Evolutionary conservation across 331 rosid species (phyloP).

Genomic region (Pyrus hybrid): DNA sequence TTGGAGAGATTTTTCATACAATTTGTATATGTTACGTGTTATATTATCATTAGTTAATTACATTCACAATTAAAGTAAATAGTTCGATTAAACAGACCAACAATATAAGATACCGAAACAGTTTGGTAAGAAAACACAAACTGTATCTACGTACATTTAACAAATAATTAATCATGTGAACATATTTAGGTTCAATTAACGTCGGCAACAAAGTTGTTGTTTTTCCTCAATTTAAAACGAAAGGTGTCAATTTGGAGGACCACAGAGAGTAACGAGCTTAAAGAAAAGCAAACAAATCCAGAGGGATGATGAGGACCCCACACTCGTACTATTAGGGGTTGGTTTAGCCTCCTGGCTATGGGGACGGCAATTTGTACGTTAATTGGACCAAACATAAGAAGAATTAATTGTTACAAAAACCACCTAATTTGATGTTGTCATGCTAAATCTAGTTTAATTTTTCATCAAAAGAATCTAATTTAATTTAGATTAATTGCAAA

Average conservation of each 20-base stretch:
- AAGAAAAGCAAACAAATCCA: background rate
- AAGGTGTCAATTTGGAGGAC: background rate
- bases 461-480: no score
- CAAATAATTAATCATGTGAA: no score
- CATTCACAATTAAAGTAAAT: no score
- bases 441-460: background rate
- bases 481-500: background rate
- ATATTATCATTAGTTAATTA: no score
- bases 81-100: no score
- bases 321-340: background rate
- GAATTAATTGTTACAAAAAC: background rate
- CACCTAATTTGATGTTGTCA: background rate
- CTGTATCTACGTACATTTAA: no score
- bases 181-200: background rate
- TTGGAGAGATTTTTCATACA: no score
- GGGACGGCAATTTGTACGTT: background rate
- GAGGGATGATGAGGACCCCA: background rate
- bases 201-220: background rate
- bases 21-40: no score
- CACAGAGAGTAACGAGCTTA: background rate
- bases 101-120: no score
- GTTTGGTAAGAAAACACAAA: no score
- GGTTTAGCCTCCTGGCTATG: background rate
- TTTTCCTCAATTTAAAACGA: background rate
- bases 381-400: background rate